phyloP scores from a whole-genome alignment of 495 filamentous ascomycete genomes.

The Aspergillus indologenus region DNA sequence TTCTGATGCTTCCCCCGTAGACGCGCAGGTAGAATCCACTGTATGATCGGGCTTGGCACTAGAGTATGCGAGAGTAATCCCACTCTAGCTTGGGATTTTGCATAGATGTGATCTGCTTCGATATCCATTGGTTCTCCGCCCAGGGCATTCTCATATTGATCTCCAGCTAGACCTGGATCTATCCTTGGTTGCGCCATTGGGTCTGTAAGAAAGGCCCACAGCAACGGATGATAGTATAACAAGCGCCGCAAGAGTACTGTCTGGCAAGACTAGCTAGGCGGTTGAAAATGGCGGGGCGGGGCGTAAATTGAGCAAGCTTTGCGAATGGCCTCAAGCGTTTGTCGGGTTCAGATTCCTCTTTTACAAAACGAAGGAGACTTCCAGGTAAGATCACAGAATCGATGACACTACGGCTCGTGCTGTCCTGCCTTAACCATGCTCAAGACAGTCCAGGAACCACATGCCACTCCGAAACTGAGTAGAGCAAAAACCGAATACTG shows the following conservation, averaged over 20 bases:
- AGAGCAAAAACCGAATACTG: background rate
- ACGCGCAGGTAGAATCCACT: conserved; percentile 76
- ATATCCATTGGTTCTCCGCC: conserved; percentile 18
- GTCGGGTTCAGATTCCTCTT: too few relatives aligned
- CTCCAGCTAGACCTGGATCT: background rate
- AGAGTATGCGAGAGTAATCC: conserved; percentile 78
- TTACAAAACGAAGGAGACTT: too few relatives aligned
- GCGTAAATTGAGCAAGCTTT: background rate
- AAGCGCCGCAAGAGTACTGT: background rate
- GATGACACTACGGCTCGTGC: conserved; percentile 1
- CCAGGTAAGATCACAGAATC: background rate
- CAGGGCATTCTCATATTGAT: conserved; percentile 5
- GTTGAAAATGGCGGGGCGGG: conserved; percentile 6
- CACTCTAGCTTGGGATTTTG: conserved; percentile 12
- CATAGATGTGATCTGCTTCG: conserved; percentile 5
- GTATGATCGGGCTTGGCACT: conserved; percentile 68
- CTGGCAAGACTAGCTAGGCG: background rate
- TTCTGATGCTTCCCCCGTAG: conserved; percentile 66
- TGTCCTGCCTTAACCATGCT: conserved; percentile 1
- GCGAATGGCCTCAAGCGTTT: too few relatives aligned
- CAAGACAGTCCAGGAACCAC: background rate
- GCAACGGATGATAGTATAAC: background rate
- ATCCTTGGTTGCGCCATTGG: conserved; percentile 15
- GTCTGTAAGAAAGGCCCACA: background rate
- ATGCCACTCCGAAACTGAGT: background rate